A percentile compares a stretch with the other conserved stretches of the same genome.
Conservation (phyloP, 305 asterid species). For the Solanum chacoense region DNA sequence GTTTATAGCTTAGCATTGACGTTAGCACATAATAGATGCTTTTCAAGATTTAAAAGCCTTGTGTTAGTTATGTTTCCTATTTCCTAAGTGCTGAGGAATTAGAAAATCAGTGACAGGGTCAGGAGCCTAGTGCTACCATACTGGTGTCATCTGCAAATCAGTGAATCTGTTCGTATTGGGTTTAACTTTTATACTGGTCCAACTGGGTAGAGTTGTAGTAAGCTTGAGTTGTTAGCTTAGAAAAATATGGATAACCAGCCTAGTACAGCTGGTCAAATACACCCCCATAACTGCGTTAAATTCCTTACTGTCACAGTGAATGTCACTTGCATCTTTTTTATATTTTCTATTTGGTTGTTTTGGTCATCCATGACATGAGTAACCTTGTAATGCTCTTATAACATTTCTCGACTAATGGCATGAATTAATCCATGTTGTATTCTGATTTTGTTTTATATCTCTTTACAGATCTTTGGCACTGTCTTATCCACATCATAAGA, state of each 20-base stretch:
- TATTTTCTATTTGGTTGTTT: background rate
- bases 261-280: background rate
- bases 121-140: background rate
- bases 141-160: background rate
- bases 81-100: background rate
- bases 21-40: background rate
- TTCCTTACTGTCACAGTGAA: background rate
- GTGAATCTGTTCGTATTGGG: background rate
- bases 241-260: background rate
- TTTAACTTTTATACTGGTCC: background rate
- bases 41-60: background rate
- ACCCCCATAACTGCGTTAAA: background rate
- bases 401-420: background rate
- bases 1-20: background rate
- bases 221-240: background rate
- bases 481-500: constrained; percentile 17
- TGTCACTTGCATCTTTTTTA: background rate
- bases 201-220: background rate
- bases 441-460: background rate
- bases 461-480: constrained; percentile 21
- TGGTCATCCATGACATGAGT: background rate
- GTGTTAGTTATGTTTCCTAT: background rate
- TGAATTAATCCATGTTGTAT: background rate
- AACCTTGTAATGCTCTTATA: background rate
- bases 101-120: background rate